Conservation (phyloP, 345 rosid species). For the Bretschneidera sinensis region DNA sequence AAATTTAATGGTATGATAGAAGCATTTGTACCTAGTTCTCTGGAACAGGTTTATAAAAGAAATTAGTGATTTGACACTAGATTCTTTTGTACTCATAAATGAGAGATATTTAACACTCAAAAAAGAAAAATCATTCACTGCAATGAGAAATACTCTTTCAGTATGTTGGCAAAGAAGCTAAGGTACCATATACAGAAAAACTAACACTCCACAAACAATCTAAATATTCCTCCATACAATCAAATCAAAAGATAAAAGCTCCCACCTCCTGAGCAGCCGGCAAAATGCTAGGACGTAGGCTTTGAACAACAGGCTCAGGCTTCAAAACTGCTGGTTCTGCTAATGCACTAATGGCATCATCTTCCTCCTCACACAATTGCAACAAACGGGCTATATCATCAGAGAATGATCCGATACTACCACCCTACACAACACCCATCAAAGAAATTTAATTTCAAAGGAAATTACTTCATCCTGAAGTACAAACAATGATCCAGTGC, state of each 20-base stretch:
- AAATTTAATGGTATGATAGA: not conserved
- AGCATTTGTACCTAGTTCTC: not conserved
- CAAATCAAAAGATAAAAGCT: constrained; percentile 5
- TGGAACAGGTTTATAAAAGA: not conserved
- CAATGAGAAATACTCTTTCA: not conserved
- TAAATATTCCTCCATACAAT: not conserved
- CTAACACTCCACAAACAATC: not conserved
- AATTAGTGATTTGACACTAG: not conserved
- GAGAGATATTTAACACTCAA: not conserved
- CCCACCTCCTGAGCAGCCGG: constrained; percentile 40
- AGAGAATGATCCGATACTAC: constrained; percentile 53
- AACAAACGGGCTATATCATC: constrained; percentile 53
- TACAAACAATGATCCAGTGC: not conserved
- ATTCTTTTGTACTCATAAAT: not conserved
- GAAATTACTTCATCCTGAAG: not conserved
- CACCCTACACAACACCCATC: constrained; percentile 43
- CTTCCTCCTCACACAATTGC: constrained; percentile 59
- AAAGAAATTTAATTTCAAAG: too few species aligned
- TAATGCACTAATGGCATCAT: constrained; percentile 74
- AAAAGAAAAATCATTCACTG: not conserved
- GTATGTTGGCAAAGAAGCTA: not conserved
- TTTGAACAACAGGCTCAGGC: constrained; percentile 36
- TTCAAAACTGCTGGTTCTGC: constrained; percentile 36
- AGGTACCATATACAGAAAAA: not conserved
- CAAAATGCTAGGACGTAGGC: constrained; percentile 23